Base-by-base conservation (phyloP, 441 rosid genomes). In the Cnidoscolus chayamansa region DNA sequence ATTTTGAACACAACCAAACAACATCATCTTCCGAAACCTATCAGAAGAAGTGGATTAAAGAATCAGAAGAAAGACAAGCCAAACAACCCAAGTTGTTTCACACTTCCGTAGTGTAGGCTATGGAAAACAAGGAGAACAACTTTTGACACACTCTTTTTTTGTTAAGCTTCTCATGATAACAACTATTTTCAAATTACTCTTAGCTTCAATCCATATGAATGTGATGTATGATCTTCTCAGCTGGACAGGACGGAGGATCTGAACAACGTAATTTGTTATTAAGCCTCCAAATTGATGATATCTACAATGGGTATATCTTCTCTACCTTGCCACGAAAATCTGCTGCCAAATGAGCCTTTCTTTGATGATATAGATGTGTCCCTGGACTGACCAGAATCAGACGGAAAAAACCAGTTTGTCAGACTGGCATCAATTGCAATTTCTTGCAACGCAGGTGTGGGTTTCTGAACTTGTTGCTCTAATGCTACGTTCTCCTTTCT, bases 391-490 rank as follows among this genome's bases (percentile, higher is more conserved):
- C 65, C 51, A 15, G 83, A 70, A 77, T 79, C 88, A 35, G 88
- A 73, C 64, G 85, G 79, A 74, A 85, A 81, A 73, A 95, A 72
- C 99, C 99, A 95, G 53, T 84, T 90, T 16, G 98, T 90, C 71
- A 95, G 97, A 83, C 99, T 95, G 63, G 97, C 86, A 74, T 90
- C 90, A 31, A 91, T 90, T 3, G 82, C 81, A 17, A 81, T 54
- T 56, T 88, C 85, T 74, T 40, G 45, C 45, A 40, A 3, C 45
- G 7, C 7, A 40, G 45, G 45, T 5, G 45, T 40, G 45, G 45
- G 45, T 40, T 40, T 40, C 45, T 5, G 7, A 3, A 40, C 45
- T 40, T 71, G 86, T 76, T 78, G 70, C 47, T 75, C 86, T 45
- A 74, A 71, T 67, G 74, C 69, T 7, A 67, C 16, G 59, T 92